Evolutionary conservation across 2,329 filamentous ascomycete genomes (phyloP).

Genomic region (Fusarium beomiforme): DNA sequence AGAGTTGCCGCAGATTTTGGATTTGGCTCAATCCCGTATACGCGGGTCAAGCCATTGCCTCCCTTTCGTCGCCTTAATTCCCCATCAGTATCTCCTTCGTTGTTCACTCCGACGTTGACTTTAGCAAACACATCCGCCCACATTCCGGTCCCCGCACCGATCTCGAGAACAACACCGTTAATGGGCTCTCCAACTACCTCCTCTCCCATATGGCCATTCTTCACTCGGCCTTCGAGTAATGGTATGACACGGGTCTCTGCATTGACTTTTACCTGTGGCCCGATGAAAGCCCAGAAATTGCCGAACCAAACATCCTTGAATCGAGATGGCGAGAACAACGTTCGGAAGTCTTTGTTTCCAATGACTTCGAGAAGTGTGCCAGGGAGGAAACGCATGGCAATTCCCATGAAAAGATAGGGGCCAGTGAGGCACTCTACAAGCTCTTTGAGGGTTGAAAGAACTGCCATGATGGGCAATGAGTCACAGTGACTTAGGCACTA

Average conservation of each 20-base stretch:
- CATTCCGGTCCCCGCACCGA: constrained; percentile 69
- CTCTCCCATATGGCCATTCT: constrained; percentile 49
- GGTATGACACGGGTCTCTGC: constrained; percentile 59
- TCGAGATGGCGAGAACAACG: constrained; percentile 53
- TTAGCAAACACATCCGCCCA: constrained; percentile 66
- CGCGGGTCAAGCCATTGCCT: constrained; percentile 50
- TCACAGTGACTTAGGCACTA: not conserved
- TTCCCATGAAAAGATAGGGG: constrained; percentile 64
- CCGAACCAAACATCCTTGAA: constrained; percentile 67
- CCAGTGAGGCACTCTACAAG: constrained; percentile 50
- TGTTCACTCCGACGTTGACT: constrained; percentile 30
- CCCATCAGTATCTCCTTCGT: constrained; percentile 15
- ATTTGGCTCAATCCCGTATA: constrained; percentile 75
- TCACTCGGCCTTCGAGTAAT: constrained; percentile 62
- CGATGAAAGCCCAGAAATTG: constrained; percentile 66
- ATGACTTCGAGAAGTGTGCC: constrained; percentile 58
- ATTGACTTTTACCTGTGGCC: constrained; percentile 59
- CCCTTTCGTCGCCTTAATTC: constrained; percentile 33
- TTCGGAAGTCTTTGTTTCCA: constrained; percentile 44
- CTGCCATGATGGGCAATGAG: constrained; percentile 37
- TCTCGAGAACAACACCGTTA: constrained; percentile 66
- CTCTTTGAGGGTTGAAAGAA: constrained; percentile 37
- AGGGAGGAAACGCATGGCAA: constrained; percentile 61
- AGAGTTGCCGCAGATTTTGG: constrained; percentile 60
- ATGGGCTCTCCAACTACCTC: constrained; percentile 52